Base-by-base conservation (phyloP, 192 early-diverging fungal genomes). In the Coemansia sp. region DNA sequence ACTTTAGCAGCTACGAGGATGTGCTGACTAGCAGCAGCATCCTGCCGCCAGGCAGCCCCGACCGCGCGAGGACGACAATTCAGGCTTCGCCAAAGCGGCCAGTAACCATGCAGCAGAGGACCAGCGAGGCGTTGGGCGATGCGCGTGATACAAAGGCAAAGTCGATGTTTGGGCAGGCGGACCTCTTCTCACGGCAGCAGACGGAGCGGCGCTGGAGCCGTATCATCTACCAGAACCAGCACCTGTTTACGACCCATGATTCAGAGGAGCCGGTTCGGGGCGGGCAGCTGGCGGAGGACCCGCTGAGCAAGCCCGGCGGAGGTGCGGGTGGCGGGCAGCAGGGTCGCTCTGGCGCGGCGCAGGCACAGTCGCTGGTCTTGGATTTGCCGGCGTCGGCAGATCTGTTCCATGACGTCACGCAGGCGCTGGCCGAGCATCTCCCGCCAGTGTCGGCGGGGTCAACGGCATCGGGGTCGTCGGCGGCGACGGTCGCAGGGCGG, bases 221-320 rank as follows among this genome's bases (percentile, higher is more conserved):
- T 14, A 60, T 64, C 34, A 50, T 72, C 48, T 45, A n/a, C 49
- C 45, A 63, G 41, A 72, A 72, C 45, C 68, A 72, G 54, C 68
- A 72, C 29, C 51, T 72, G 38, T 72, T 72, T 45, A 32, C 32
- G 4, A 13, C 52, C 1, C 38, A 59, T 4, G 8, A 11, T 14
- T 11, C 38, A 3, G 18, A 14, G 9, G 11, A 17, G 4, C 38
- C 34, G 7, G 25, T 16, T 16, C 14, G 21, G 12, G 14, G 22
- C 30, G 21, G 36, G 4, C 5, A 4, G 28, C 9, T 4, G 28
- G 5, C 9, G 5, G 5, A 29, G 5, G 28, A 10, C 28, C 31
- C 3, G 3, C 22, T 31, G 26, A 6, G 25, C 36, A 8, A 14
- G 31, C 31, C 2, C 31, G 3, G 3, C 3, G 31, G 11, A 2